These are phyloP conservation scores for Backusella macrospora DNA, from an alignment of 192 early-diverging fungal genomes.

Conservation along the genomic window DNA sequence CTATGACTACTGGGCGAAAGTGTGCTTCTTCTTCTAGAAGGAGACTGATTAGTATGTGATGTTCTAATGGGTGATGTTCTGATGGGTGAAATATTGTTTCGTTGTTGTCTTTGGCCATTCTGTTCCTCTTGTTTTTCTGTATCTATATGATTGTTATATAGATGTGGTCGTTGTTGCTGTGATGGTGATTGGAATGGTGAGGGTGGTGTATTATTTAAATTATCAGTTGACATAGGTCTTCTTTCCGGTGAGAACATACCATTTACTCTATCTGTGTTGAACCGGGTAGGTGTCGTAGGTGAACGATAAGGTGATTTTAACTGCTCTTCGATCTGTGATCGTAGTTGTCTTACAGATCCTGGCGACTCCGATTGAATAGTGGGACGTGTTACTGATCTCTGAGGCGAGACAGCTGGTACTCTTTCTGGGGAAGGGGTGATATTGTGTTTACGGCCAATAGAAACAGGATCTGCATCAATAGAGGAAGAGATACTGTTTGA, in stretches of 20 bases:
- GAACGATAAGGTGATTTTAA: conserved; percentile 4
- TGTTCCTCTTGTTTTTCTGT: too few species aligned
- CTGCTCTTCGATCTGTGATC: background rate
- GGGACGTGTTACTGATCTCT: background rate
- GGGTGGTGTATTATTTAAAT: background rate
- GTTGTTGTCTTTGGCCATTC: background rate
- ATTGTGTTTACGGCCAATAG: conserved; percentile 13
- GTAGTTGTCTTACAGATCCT: background rate
- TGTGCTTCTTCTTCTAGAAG: background rate
- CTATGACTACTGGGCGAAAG: background rate
- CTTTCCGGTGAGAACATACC: background rate
- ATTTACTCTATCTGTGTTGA: background rate
- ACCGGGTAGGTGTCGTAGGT: background rate
- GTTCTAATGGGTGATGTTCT: background rate
- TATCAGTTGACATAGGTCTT: background rate
- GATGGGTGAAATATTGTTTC: background rate
- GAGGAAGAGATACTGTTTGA: background rate
- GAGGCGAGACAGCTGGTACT: background rate
- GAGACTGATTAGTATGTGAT: background rate
- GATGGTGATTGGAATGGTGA: background rate
- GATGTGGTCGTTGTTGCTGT: background rate
- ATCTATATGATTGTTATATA: too few species aligned
- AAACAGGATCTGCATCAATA: conserved; percentile 12
- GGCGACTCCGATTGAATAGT: background rate
- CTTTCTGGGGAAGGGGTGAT: background rate